phyloP scores from a whole-genome alignment of 2,329 filamentous ascomycete species.

The Elsinoe ampelina region DNA sequence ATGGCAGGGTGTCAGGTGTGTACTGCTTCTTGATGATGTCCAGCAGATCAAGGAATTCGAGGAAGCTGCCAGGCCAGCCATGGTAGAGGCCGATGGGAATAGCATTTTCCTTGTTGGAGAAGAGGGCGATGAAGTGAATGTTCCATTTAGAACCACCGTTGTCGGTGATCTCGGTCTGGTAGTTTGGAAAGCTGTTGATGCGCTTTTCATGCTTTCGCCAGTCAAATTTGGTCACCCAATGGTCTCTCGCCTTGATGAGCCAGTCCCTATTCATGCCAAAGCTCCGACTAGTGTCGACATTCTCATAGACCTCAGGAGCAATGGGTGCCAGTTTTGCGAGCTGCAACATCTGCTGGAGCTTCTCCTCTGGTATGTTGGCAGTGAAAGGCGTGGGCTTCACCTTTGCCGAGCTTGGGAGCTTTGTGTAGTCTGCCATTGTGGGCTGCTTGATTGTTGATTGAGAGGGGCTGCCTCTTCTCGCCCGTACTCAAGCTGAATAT shows the following conservation, averaged over 20 bases:
- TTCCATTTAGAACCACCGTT: constrained; percentile 29
- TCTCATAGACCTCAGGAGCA: constrained; percentile 42
- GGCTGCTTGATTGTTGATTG: neutral
- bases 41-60: constrained; percentile 48
- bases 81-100: constrained; percentile 45
- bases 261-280: constrained; percentile 42
- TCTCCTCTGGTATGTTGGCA: constrained; percentile 34
- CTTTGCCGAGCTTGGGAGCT: constrained; percentile 30
- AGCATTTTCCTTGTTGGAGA: constrained; percentile 42
- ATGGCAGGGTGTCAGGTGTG: constrained; percentile 42
- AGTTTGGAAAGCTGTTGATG: constrained; percentile 46
- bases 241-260: constrained; percentile 32
- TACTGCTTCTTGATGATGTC: constrained; percentile 40
- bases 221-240: constrained; percentile 29
- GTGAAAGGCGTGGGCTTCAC: constrained; percentile 35
- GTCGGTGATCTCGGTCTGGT: constrained; percentile 35
- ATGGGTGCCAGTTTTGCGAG: constrained; percentile 41
- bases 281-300: constrained; percentile 32
- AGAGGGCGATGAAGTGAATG: constrained; percentile 48
- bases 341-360: constrained; percentile 38
- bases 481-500: neutral
- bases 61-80: constrained; percentile 46
- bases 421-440: constrained; percentile 21
- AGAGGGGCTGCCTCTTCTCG: neutral
- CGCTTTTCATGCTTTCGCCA: constrained; percentile 32